Evolutionary conservation across 306 rosid genomes (phyloP).

Genomic region (Ochetophila trinervis): DNA sequence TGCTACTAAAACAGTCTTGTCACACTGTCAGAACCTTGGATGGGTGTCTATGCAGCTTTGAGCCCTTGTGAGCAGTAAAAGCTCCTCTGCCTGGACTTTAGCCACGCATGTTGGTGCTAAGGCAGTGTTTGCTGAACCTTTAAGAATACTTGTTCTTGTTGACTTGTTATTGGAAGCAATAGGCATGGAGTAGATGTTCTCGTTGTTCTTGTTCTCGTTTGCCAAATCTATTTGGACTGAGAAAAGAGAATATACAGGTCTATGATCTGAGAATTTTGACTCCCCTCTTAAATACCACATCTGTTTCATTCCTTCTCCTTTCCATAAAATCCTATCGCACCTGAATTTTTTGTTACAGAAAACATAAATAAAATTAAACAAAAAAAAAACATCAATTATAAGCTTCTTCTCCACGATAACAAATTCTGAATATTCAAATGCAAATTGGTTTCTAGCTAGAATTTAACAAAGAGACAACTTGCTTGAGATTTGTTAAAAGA

Average conservation of each 20-base stretch:
- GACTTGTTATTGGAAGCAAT: not conserved
- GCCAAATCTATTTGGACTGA: constrained; percentile 43
- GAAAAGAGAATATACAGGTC: constrained; percentile 76
- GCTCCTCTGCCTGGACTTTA: constrained; percentile 83
- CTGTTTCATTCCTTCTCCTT: constrained; percentile 76
- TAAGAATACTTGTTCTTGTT: constrained; percentile 22
- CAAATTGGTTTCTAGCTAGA: not conserved
- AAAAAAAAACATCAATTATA: not conserved
- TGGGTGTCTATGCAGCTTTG: constrained; percentile 11
- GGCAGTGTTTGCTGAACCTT: constrained; percentile 29
- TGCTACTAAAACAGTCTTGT: not conserved
- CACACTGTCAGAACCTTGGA: constrained; percentile 12
- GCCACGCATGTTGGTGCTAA: constrained; percentile 44
- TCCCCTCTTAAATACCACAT: constrained; percentile 76
- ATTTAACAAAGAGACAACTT: constrained; percentile 12
- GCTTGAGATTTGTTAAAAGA: not conserved
- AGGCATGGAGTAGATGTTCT: too few relatives aligned
- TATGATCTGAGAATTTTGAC: constrained; percentile 90
- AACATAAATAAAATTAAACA: not conserved
- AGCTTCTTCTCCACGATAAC: not conserved
- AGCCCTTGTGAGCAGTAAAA: constrained; percentile 40
- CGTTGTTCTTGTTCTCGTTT: constrained; percentile 21
- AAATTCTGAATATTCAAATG: not conserved
- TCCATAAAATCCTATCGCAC: constrained; percentile 97
- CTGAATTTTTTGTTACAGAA: constrained; percentile 25